Evolutionary conservation across 176 grass and related monocot genomes (phyloP).

Genomic region (Elaeis guineensis): DNA sequence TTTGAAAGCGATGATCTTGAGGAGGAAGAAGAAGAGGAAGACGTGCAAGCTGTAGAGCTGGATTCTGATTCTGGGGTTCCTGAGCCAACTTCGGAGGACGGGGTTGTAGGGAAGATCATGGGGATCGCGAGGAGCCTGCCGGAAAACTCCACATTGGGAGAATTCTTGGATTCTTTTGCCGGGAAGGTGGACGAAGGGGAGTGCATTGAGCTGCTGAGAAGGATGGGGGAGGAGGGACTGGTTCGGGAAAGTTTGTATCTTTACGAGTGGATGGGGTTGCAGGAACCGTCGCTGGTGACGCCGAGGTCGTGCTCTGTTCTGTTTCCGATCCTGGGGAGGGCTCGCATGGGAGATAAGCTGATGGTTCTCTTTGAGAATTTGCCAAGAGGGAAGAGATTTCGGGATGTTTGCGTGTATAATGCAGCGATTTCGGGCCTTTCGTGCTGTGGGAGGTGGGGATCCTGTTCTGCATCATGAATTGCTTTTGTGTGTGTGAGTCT

Average conservation of each 20-base stretch:
- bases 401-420: constrained; percentile 33
- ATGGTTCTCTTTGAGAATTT: constrained; percentile 29
- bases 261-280: constrained; percentile 34
- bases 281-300: constrained; percentile 30
- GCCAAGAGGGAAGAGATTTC: constrained; percentile 22
- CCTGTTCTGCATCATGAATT: no score
- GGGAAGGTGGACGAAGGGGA: constrained; percentile 27
- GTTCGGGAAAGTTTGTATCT: constrained; percentile 21
- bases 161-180: constrained; percentile 11
- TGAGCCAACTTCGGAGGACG: not conserved
- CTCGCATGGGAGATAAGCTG: constrained; percentile 26
- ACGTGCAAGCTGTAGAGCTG: not conserved
- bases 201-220: constrained; percentile 26
- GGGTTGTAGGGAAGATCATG: constrained; percentile 22
- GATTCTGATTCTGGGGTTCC: not conserved
- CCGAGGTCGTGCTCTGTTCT: constrained; percentile 15
- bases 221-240: constrained; percentile 34
- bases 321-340: constrained; percentile 23
- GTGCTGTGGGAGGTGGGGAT: constrained; percentile 22
- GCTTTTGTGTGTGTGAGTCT: no score
- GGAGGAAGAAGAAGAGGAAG: not conserved
- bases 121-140: constrained; percentile 29
- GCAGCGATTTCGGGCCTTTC: constrained; percentile 32
- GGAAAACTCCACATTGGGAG: constrained; percentile 24
- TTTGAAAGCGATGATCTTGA: not conserved